phyloP scores from a whole-genome alignment of 331 rosid genomes.

The Ulmus americana region DNA sequence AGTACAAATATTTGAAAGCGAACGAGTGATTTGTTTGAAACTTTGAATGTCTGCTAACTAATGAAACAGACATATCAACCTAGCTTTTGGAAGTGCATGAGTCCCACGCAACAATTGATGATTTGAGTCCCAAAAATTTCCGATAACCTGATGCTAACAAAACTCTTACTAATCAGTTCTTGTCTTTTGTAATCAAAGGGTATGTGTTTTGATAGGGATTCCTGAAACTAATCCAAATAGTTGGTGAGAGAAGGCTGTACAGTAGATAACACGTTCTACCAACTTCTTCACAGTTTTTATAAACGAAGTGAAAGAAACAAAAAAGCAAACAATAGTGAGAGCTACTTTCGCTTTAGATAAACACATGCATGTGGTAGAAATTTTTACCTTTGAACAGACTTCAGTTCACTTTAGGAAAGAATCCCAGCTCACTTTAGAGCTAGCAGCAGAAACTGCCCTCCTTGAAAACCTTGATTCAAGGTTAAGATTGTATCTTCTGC shows the following conservation, averaged over 20 bases:
- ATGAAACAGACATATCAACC: too few species aligned
- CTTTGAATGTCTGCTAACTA: not conserved
- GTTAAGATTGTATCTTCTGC: not conserved
- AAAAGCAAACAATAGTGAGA: not conserved
- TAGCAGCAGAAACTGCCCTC: not conserved
- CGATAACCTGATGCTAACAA: too few species aligned
- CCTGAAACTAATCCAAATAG: not conserved
- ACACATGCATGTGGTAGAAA: conserved; percentile 1
- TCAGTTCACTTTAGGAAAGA: not conserved
- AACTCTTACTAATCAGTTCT: not conserved
- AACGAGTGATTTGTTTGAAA: too few species aligned
- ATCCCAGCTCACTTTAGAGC: not conserved
- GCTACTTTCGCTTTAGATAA: not conserved
- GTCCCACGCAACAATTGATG: too few species aligned
- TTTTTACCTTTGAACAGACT: conserved; percentile 2
- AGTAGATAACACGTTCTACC: conserved; percentile 16
- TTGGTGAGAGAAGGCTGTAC: not conserved
- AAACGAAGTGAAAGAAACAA: not conserved
- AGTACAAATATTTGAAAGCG: too few species aligned
- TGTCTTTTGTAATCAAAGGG: not conserved
- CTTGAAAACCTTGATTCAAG: not conserved
- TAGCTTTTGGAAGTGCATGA: too few species aligned
- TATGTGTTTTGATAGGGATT: not conserved
- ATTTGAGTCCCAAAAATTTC: too few species aligned
- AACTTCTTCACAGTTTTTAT: conserved; percentile 1